Evolutionary conservation across 164 flowering plant species (phyloP).

Genomic region (Amborella trichopoda): DNA sequence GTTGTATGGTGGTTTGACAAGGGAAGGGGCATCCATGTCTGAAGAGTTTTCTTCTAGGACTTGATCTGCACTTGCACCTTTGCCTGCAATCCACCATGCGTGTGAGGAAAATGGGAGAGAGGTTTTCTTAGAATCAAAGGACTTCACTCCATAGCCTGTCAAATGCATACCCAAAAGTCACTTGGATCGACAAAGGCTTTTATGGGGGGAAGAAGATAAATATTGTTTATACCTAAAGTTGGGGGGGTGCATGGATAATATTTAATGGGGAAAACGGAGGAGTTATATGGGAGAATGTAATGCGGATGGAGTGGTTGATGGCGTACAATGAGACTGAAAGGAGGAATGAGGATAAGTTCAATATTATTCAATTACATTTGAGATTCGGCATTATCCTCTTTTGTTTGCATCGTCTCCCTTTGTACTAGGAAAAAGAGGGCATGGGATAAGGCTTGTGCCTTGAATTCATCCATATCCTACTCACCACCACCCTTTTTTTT

Average conservation of each 20-base stretch:
- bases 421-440: constrained; percentile 16
- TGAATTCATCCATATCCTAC: constrained; percentile 41
- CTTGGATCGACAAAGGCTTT: not conserved
- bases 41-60: not conserved
- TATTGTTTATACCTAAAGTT: not conserved
- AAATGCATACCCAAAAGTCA: not conserved
- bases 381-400: constrained; percentile 26
- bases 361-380: not conserved
- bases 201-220: not conserved
- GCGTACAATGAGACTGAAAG: not conserved
- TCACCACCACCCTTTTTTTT: constrained; percentile 17
- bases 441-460: constrained; percentile 32
- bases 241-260: constrained; percentile 7
- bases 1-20: not conserved
- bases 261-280: not conserved
- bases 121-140: constrained; percentile 6
- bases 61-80: not conserved
- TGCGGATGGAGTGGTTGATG: not conserved
- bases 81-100: not conserved
- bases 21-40: not conserved
- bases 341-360: not conserved
- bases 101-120: constrained; percentile 7
- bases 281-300: not conserved
- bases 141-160: constrained; percentile 16
- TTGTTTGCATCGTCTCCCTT: constrained; percentile 17